Evolutionary conservation across 805 yeast species (phyloP).

Genomic region (Candida sithepensis): DNA sequence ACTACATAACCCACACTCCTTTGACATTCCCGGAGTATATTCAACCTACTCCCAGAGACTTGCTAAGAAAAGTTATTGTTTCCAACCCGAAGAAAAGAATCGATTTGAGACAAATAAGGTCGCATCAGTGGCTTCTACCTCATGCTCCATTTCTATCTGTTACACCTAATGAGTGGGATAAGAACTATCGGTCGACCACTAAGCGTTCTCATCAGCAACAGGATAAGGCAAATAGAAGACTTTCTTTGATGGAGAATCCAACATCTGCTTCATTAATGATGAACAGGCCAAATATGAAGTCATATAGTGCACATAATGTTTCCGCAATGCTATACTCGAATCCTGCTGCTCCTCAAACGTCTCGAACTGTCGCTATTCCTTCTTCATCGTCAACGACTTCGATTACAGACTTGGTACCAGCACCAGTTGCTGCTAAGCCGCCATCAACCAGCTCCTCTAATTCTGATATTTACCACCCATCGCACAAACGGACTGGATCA

Average conservation of each 20-base stretch:
- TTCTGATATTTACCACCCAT: constrained; percentile 7
- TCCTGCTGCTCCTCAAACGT: constrained; percentile 68
- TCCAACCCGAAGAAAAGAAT: constrained; percentile 81
- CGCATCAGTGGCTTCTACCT: constrained; percentile 86
- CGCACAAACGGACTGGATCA: constrained; percentile 32
- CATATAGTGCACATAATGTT: constrained; percentile 38
- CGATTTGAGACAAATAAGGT: constrained; percentile 61
- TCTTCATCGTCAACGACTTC: constrained; percentile 29
- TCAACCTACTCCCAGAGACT: constrained; percentile 85
- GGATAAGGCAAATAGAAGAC: constrained; percentile 33
- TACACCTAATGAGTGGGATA: constrained; percentile 90
- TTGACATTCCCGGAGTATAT: constrained; percentile 94
- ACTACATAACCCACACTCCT: constrained; percentile 87
- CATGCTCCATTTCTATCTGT: constrained; percentile 79
- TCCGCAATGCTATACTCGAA: constrained; percentile 39
- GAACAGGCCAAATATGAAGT: constrained; percentile 29
- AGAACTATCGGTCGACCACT: constrained; percentile 42
- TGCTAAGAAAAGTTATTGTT: constrained; percentile 77
- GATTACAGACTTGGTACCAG: constrained; percentile 9
- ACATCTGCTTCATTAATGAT: constrained; percentile 38
- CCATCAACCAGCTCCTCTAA: background rate
- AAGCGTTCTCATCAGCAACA: constrained; percentile 13
- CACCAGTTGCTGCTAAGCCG: background rate
- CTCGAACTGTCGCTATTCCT: constrained; percentile 35
- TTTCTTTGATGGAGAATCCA: constrained; percentile 42